Conservation (phyloP, 2,329 filamentous ascomycete genomes). For the Colletotrichum eleusines region DNA sequence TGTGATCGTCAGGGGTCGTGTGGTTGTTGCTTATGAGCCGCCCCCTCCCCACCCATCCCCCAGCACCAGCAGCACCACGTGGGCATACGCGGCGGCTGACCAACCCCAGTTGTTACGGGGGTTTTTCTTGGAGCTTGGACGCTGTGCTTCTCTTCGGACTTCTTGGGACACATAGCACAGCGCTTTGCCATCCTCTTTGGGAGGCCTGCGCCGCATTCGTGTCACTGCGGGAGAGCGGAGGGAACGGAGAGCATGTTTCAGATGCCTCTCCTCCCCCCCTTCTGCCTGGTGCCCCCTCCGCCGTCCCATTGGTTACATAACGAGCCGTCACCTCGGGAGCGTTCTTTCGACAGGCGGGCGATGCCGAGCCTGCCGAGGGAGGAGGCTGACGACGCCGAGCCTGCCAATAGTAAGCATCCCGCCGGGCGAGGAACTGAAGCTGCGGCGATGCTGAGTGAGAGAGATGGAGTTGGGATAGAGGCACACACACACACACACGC, state of each 20-base stretch:
- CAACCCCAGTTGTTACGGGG: conserved; percentile 19
- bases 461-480: neutral
- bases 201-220: conserved; percentile 33
- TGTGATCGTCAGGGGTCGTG: conserved; percentile 40
- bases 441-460: neutral
- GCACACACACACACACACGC: neutral
- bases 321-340: conserved; percentile 11
- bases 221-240: conserved; percentile 38
- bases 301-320: conserved; percentile 17
- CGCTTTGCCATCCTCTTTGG: conserved; percentile 23
- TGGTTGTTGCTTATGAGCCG: conserved; percentile 23
- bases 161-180: neutral
- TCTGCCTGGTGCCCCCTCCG: neutral
- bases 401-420: conserved; percentile 1
- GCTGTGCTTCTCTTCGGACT: neutral
- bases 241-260: conserved; percentile 36
- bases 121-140: conserved; percentile 16
- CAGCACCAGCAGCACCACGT: conserved; percentile 35
- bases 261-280: conserved; percentile 20
- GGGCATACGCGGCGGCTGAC: conserved; percentile 33
- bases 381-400: conserved; percentile 25
- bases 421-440: neutral
- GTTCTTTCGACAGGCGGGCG: conserved; percentile 11
- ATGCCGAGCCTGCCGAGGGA: conserved; percentile 30
- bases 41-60: neutral